phyloP scores from a whole-genome alignment of 139 green algal genomes.

The Choricystis sp. region DNA sequence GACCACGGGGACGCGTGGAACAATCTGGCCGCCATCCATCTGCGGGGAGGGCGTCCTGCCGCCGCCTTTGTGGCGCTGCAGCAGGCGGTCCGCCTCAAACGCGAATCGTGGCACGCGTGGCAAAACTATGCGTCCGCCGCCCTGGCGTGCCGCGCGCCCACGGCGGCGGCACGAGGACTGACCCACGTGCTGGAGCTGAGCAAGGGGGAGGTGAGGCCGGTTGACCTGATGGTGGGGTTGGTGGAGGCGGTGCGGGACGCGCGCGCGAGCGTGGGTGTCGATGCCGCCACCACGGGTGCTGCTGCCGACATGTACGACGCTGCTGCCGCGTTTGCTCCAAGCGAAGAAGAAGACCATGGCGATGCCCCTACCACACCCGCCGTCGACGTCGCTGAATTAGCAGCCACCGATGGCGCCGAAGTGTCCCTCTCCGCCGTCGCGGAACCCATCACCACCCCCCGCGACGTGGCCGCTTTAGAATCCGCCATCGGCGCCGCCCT shows the following conservation, averaged over 20 bases:
- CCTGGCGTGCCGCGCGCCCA: constrained; percentile 15
- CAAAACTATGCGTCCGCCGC: constrained; percentile 65
- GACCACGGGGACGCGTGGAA: constrained; percentile 86
- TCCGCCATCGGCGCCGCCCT: not conserved
- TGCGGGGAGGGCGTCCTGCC: constrained; percentile 23
- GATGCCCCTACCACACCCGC: not conserved
- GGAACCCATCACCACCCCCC: not conserved
- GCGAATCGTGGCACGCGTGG: constrained; percentile 78
- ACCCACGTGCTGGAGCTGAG: constrained; percentile 33
- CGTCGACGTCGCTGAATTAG: not conserved
- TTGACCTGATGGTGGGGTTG: constrained; percentile 23
- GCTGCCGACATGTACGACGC: not conserved
- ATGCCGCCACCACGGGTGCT: not conserved
- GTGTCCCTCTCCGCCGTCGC: not conserved
- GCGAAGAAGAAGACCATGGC: not conserved
- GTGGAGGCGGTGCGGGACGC: constrained; percentile 15
- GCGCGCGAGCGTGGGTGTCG: constrained; percentile 1
- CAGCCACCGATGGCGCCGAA: not conserved
- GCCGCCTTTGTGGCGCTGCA: constrained; percentile 20
- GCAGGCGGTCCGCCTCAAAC: constrained; percentile 53
- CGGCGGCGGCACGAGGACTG: constrained; percentile 24
- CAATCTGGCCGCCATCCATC: constrained; percentile 80
- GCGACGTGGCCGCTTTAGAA: not conserved
- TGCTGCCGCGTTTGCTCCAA: not conserved
- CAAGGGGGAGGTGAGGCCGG: constrained; percentile 20